Percentiles rank a stretch among this genome's conserved stretches.
Evolutionary conservation across 2,329 filamentous ascomycete species (phyloP).

Genomic region (Apiospora malaysiana): DNA sequence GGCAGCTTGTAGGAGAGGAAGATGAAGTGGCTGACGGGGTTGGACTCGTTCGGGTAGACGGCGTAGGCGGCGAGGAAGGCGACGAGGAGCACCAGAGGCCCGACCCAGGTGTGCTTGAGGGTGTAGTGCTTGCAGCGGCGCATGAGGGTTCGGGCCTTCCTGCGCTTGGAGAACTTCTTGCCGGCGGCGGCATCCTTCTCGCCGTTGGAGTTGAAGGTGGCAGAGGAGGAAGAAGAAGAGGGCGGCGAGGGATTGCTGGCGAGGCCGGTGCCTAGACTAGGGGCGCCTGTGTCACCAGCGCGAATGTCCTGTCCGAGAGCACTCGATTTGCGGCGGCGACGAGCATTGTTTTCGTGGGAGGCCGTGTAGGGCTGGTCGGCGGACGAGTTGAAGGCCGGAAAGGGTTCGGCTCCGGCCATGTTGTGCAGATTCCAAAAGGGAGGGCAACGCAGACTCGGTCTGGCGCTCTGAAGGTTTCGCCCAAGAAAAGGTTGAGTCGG

Average conservation of each 20-base stretch:
- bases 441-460: conserved; percentile 3
- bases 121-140: conserved; percentile 58
- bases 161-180: conserved; percentile 59
- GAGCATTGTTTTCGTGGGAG: conserved; percentile 43
- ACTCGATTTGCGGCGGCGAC: conserved; percentile 62
- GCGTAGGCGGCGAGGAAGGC: conserved; percentile 72
- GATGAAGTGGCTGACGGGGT: conserved; percentile 80
- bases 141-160: conserved; percentile 59
- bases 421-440: neutral
- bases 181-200: conserved; percentile 34
- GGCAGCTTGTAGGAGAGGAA: conserved; percentile 88
- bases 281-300: conserved; percentile 61
- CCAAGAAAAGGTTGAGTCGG: conserved; percentile 4
- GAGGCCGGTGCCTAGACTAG: conserved; percentile 58
- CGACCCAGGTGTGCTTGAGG: conserved; percentile 65
- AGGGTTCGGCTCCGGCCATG: conserved; percentile 59
- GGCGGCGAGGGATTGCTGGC: conserved; percentile 47
- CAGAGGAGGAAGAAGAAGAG: conserved; percentile 29
- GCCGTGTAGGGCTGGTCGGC: conserved; percentile 53
- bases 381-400: conserved; percentile 59
- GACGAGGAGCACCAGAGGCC: conserved; percentile 72
- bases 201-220: conserved; percentile 24
- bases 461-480: conserved; percentile 17
- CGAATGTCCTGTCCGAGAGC: conserved; percentile 58
- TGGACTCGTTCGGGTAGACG: conserved; percentile 76